Conservation (phyloP, 192 early-diverging fungal genomes). For the Glomus cerebriforme region DNA sequence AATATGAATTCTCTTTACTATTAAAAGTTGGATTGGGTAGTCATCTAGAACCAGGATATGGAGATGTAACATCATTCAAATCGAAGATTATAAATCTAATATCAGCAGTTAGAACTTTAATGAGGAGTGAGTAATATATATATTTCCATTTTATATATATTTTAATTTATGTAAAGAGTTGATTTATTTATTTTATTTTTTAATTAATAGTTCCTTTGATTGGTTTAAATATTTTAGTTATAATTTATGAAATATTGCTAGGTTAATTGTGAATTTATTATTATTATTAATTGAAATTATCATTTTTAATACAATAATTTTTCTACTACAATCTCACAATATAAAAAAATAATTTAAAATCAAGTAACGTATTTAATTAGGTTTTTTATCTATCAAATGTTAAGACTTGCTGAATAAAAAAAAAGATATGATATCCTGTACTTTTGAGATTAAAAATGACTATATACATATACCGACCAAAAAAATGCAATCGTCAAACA, state of each 20-base stretch:
- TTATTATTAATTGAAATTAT: no score
- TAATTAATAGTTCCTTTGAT: conserved; percentile 70
- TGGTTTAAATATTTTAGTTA: conserved; percentile 73
- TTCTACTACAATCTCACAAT: no score
- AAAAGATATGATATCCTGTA: no score
- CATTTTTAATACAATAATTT: no score
- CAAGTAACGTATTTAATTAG: no score
- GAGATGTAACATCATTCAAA: conserved; percentile 65
- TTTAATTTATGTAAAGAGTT: not conserved
- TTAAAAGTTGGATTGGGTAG: conserved; percentile 37
- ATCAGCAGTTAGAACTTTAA: conserved; percentile 81
- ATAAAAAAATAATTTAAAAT: no score
- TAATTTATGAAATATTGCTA: conserved; percentile 76
- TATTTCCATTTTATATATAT: not conserved
- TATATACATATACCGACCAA: no score
- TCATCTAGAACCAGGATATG: conserved; percentile 25
- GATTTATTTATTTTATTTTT: not conserved
- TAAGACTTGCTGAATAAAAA: no score
- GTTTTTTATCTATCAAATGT: no score
- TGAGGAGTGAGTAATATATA: conserved; percentile 65
- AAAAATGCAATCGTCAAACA: no score
- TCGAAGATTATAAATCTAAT: conserved; percentile 81
- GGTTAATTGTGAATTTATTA: conserved; percentile 49
- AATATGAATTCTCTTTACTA: conserved; percentile 55
- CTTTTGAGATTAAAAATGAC: no score